Base-by-base conservation (phyloP, 1,284 basidiomycete species). In the Cystobasidium slooffiae region DNA sequence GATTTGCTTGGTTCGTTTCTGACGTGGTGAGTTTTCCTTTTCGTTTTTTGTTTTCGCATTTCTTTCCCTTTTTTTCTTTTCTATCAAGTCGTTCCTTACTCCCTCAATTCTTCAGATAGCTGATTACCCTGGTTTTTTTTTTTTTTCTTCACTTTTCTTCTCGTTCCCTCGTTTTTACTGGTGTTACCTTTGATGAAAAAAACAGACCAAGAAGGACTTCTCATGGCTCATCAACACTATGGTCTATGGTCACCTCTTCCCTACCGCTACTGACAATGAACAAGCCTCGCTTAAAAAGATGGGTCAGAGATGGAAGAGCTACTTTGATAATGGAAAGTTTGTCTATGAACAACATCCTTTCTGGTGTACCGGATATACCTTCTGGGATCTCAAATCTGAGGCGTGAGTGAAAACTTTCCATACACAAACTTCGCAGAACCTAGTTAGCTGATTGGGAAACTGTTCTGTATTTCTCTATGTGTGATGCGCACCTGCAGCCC, bases 291-390 rank as follows among this genome's bases (percentile, higher is more conserved):
- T 98, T 68, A 87, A 90, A 72, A 86, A 88, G 70, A 87, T 98
- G 74, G 96, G 94, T 63, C 83, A 86, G 76, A 88, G 96, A 65
- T 98, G 95, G 95, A 97, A 97, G 88, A 88, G 92, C 88, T 99
- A 97, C 82, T 94, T 94, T 83, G 90, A 88, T 81, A 90, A 96
- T 81, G 93, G 93, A 59, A 92, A 90, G 85, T 97, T 93, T 92
- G 87, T 93, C 65, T 98, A 97, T 82, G 93, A 97, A 83, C 91
- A 94, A 83, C 96, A 97, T 80, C 93, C 95, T 20, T 76, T 68
- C 92, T 24, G 55, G 67, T 74, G 77, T 73, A 77, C 79, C 16
- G 92, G 93, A n/a, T 94, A 92, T 84, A 94, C 92, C 64, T 94
- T 89, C 82, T 97, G 94, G 94, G 64, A 66, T 22, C 43, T 55